phyloP scores from a whole-genome alignment of 2,329 filamentous ascomycete species.

The Microdochium bolleyi region DNA sequence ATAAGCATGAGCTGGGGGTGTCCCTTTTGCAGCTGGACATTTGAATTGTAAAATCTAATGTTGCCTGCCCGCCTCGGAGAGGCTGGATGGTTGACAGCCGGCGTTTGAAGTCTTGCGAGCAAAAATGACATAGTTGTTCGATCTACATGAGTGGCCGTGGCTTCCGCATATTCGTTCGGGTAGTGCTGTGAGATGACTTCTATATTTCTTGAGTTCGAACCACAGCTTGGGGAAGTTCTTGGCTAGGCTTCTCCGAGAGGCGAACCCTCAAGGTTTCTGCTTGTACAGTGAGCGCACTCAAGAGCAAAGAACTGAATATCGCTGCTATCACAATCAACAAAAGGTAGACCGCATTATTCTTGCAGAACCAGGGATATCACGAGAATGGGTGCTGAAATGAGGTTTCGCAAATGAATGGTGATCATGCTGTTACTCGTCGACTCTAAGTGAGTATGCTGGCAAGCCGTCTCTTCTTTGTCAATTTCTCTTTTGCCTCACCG shows the following conservation, averaged over 20 bases:
- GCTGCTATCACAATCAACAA: background rate
- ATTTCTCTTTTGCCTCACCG: conserved; percentile 15
- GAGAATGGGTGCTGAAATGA: background rate
- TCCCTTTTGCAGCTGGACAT: background rate
- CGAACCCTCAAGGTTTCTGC: background rate
- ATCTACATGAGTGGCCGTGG: background rate
- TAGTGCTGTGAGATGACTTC: background rate
- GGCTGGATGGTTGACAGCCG: background rate
- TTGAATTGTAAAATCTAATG: background rate
- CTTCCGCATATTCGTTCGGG: background rate
- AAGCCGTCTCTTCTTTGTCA: too few species aligned
- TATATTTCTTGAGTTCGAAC: background rate
- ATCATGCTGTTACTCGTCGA: too few species aligned
- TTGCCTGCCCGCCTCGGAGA: background rate
- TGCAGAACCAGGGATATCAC: background rate
- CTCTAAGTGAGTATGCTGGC: too few species aligned
- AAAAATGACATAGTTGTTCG: background rate
- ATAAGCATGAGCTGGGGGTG: background rate
- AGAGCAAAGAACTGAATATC: background rate
- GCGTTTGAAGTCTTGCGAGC: background rate
- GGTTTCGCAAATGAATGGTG: conserved; percentile 44
- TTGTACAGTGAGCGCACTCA: background rate
- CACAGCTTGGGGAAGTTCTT: background rate
- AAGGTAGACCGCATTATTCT: background rate
- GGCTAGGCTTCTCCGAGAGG: background rate